Conservation (phyloP, 2,329 filamentous ascomycete genomes). For the Fusarium praegraminearum region DNA sequence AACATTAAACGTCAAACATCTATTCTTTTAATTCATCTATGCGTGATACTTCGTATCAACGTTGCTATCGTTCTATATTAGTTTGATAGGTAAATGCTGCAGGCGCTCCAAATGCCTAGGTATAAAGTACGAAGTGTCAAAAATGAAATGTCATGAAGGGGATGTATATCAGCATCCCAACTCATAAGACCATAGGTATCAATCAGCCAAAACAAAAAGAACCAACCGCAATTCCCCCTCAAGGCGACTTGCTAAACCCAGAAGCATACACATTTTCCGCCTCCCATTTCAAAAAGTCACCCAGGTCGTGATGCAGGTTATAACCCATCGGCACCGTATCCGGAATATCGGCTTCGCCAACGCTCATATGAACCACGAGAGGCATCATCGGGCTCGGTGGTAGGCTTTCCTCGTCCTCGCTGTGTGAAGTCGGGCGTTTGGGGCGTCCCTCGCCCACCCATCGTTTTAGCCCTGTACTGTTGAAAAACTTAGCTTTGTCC, state of each 20-base stretch:
- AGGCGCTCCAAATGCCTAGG: conserved; percentile 30
- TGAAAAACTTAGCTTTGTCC: conserved; percentile 52
- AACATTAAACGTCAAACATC: conserved; percentile 1
- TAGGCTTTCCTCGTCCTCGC: conserved; percentile 53
- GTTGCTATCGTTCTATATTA: conserved; percentile 13
- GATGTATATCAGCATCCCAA: conserved; percentile 6
- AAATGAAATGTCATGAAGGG: conserved; percentile 19
- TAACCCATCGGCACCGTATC: conserved; percentile 67
- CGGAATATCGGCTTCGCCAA: conserved; percentile 49
- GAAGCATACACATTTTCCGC: conserved; percentile 60
- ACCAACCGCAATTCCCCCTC: conserved; percentile 5
- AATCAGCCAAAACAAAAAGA: conserved; percentile 14
- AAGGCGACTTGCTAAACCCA: conserved; percentile 43
- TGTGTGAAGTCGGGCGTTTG: conserved; percentile 48
- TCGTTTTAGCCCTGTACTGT: conserved; percentile 49
- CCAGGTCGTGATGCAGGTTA: conserved; percentile 69
- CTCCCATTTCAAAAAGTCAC: conserved; percentile 70
- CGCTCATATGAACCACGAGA: conserved; percentile 57
- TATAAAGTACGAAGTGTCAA: conserved; percentile 23
- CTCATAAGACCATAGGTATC: conserved; percentile 11
- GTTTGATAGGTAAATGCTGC: conserved; percentile 21
- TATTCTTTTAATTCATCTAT: conserved; percentile 34
- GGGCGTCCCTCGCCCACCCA: conserved; percentile 55
- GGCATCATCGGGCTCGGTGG: conserved; percentile 65
- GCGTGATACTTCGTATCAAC: conserved; percentile 28